These are phyloP conservation scores for Fusarium pseudocircinatum DNA, from an alignment of 2,329 filamentous ascomycete species.

Conservation along the genomic window DNA sequence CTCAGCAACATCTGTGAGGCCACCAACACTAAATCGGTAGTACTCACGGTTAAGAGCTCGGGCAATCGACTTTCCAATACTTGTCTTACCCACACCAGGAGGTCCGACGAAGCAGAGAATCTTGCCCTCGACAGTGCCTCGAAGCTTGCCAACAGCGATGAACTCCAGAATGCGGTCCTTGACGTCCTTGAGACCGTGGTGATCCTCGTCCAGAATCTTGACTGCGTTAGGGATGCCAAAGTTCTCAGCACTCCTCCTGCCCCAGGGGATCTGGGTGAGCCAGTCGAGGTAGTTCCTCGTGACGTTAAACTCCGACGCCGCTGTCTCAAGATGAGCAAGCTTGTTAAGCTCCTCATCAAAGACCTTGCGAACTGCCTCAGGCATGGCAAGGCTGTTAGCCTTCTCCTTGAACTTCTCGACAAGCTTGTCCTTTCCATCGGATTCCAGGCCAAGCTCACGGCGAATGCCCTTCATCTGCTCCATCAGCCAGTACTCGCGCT, in stretches of 20 bases:
- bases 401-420: slow-evolving; percentile 98
- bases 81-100: slow-evolving; percentile 97
- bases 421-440: slow-evolving; percentile 97
- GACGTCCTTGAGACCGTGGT: slow-evolving; percentile 96
- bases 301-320: slow-evolving; percentile 97
- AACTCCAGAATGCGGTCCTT: slow-evolving; percentile 99
- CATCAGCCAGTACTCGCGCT: slow-evolving; percentile 98
- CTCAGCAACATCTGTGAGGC: slow-evolving; percentile 95
- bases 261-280: slow-evolving; percentile 98
- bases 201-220: slow-evolving; percentile 92
- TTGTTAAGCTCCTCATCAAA: slow-evolving; percentile 99
- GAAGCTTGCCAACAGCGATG: slow-evolving; percentile 96
- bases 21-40: slow-evolving; percentile 97
- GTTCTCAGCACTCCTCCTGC: slow-evolving; percentile 93
- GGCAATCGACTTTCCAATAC: slow-evolving; percentile 98
- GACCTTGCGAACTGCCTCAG: slow-evolving; percentile 93
- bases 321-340: slow-evolving; percentile 91
- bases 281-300: slow-evolving; percentile 98
- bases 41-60: slow-evolving; percentile 94
- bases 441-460: slow-evolving; percentile 93
- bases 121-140: slow-evolving; percentile 97
- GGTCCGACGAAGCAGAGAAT: slow-evolving; percentile 98
- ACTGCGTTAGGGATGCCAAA: slow-evolving; percentile 94
- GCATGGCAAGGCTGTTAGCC: slow-evolving; percentile 93
- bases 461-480: slow-evolving; percentile 99